Percentiles rank a stretch among this genome's conserved stretches.
phyloP scores from a whole-genome alignment of 2,329 filamentous ascomycete genomes.

The Dactylellina haptotyla region DNA sequence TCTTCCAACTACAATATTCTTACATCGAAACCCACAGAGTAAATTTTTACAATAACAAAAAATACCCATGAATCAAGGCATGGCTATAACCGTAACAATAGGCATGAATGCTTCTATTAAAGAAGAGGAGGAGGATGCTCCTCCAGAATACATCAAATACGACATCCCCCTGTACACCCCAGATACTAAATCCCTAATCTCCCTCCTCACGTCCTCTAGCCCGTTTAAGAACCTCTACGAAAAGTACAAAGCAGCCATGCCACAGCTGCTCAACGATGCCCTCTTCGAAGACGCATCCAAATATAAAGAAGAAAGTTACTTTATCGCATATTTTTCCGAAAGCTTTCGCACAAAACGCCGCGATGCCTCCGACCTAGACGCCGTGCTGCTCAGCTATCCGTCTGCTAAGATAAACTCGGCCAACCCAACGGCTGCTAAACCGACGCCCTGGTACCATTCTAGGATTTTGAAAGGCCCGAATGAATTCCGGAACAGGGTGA shows the following conservation, averaged over 20 bases:
- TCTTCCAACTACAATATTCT: too few relatives aligned
- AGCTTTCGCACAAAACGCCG: slow-evolving; percentile 27
- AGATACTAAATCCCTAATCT: slow-evolving; percentile 11
- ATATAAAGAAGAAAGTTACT: slow-evolving; percentile 40
- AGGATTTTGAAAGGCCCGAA: slow-evolving; percentile 26
- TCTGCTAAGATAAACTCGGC: slow-evolving; percentile 14
- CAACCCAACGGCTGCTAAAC: background rate
- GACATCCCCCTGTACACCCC: slow-evolving; percentile 7
- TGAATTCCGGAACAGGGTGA: slow-evolving; percentile 25
- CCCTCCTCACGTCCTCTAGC: slow-evolving; percentile 24
- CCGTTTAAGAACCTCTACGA: slow-evolving; percentile 24
- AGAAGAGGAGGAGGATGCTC: background rate
- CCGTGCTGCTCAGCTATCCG: slow-evolving; percentile 29
- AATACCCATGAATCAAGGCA: too few relatives aligned
- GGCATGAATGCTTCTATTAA: too few relatives aligned
- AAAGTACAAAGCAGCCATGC: slow-evolving; percentile 19
- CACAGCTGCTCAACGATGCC: slow-evolving; percentile 7
- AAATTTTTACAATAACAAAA: too few relatives aligned
- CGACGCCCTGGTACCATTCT: slow-evolving; percentile 32
- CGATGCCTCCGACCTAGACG: slow-evolving; percentile 20
- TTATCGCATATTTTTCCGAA: slow-evolving; percentile 36
- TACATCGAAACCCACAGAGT: too few relatives aligned
- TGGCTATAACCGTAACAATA: too few relatives aligned
- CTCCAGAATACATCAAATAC: slow-evolving; percentile 2
- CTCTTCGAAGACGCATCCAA: slow-evolving; percentile 37